Evolutionary conservation across 2,329 filamentous ascomycete genomes (phyloP).

Genomic region (Cytospora piceicola): DNA sequence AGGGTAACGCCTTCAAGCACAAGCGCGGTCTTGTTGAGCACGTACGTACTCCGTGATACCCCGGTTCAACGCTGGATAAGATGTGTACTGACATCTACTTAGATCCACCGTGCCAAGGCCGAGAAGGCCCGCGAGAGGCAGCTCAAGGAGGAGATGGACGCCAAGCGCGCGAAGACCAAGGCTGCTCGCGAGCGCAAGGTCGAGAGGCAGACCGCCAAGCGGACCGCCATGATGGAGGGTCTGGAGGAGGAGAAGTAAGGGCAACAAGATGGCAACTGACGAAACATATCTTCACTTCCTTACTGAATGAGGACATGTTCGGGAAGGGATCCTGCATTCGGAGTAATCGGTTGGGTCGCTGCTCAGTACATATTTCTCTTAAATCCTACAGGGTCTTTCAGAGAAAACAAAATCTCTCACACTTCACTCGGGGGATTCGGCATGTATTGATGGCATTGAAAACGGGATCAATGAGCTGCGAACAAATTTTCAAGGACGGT

Average conservation of each 20-base stretch:
- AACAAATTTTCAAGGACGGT: constrained; percentile 31
- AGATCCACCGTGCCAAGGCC: constrained; percentile 99
- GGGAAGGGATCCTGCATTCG: constrained; percentile 54
- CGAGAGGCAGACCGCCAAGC: constrained; percentile 90
- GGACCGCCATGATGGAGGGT: constrained; percentile 80
- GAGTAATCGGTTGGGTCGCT: constrained; percentile 63
- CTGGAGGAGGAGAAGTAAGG: constrained; percentile 55
- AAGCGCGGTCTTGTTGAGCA: constrained; percentile 99
- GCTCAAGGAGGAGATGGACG: constrained; percentile 99
- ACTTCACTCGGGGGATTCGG: constrained; percentile 28
- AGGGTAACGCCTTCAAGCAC: constrained; percentile 99
- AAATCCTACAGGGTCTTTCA: constrained; percentile 29
- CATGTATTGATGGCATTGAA: constrained; percentile 34
- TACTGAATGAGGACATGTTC: constrained; percentile 52
- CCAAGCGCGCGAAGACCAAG: constrained; percentile 99
- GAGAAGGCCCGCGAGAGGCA: constrained; percentile 96
- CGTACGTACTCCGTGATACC: constrained; percentile 66
- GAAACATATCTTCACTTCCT: constrained; percentile 44
- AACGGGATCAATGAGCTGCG: constrained; percentile 33
- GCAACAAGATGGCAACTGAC: constrained; percentile 42
- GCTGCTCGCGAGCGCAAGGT: constrained; percentile 97
- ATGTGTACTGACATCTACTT: constrained; percentile 33
- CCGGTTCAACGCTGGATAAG: neutral
- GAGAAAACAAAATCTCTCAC: constrained; percentile 29
- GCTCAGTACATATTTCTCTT: constrained; percentile 34